phyloP scores from a whole-genome alignment of 106 monocot species.

The Acorus gramineus region DNA sequence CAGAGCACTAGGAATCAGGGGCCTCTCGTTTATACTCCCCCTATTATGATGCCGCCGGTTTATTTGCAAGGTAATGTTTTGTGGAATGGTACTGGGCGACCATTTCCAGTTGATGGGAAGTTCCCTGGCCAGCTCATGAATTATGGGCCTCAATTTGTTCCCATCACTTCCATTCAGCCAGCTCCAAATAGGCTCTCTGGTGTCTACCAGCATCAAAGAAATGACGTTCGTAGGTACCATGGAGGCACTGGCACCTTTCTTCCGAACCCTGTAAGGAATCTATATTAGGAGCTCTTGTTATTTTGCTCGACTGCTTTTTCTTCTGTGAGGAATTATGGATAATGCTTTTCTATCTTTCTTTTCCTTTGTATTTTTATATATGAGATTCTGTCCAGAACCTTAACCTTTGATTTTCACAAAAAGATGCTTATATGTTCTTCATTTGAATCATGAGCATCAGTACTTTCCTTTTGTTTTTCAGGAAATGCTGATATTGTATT shows the following conservation, averaged over 20 bases:
- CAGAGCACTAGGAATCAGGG: slow-evolving; percentile 33
- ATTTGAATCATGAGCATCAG: no score
- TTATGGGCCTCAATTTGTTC: slow-evolving; percentile 51
- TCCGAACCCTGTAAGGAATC: slow-evolving; percentile 67
- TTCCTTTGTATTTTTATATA: no score
- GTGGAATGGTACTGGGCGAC: slow-evolving; percentile 58
- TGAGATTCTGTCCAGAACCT: no score
- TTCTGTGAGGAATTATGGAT: no score
- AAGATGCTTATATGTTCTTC: no score
- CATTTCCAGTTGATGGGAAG: slow-evolving; percentile 36
- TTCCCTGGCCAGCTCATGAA: slow-evolving; percentile 27
- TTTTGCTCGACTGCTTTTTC: no score
- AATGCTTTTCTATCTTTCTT: no score
- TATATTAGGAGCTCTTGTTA: not conserved
- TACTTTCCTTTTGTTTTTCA: no score
- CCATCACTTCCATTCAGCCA: slow-evolving; percentile 45
- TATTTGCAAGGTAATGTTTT: slow-evolving; percentile 48
- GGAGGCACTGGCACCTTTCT: slow-evolving; percentile 86
- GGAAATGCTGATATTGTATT: no score
- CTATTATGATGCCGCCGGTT: slow-evolving; percentile 31
- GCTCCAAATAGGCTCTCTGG: slow-evolving; percentile 32
- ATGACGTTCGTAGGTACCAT: slow-evolving; percentile 59
- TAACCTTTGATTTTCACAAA: no score
- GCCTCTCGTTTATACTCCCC: slow-evolving; percentile 20
- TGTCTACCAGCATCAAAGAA: slow-evolving; percentile 37